Base-by-base conservation (phyloP, 495 filamentous ascomycete genomes). In the Xylona heveae region DNA sequence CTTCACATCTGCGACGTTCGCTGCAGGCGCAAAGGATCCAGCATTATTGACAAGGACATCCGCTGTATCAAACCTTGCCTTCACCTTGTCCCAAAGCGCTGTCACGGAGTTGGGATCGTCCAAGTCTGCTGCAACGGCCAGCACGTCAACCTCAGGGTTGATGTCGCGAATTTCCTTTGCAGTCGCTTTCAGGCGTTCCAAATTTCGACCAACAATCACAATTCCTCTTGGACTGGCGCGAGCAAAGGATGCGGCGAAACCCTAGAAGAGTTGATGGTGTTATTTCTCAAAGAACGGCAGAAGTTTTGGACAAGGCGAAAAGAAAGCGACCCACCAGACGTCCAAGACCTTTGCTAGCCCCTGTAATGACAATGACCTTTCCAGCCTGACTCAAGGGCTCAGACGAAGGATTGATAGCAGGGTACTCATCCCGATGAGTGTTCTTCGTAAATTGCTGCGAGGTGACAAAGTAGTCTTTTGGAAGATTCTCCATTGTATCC, bases 291-390 rank as follows among this genome's bases (percentile, higher is more conserved):
- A 8, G 23, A 7, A 8, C 23, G 23, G 7, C 8, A 25, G 23
- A 25, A 25, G 23, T 25, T 7, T 30, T 7, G 17, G n/a, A n/a
- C n/a, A n/a, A n/a, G n/a, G n/a, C n/a, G n/a, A n/a, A n/a, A n/a
- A n/a, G n/a, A n/a, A 7, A 7, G 7, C 8, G 10, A 30, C 17
- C 8, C 17, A 33, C 31, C 12, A 24, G 10, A 1, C 31, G 12
- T 26, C 49, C 57, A 28, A 61, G 44, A 24, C 55, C 54, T 14
- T 42, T 35, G 24, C 44, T 44, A 15, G 43, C 56, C 3, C 57
- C 55, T 23, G 54, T 53, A 31, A 61, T 48, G 17, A 61, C 28
- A 13, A 55, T 36, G 17, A 54, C 51, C 33, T 54, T 58, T 1
- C 44, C 51, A 1, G 37, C 40, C 9, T 51, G 43, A 3, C 51